phyloP scores from a whole-genome alignment of 352 stramenopile genomes.

The Phytopythium oedochilum region DNA sequence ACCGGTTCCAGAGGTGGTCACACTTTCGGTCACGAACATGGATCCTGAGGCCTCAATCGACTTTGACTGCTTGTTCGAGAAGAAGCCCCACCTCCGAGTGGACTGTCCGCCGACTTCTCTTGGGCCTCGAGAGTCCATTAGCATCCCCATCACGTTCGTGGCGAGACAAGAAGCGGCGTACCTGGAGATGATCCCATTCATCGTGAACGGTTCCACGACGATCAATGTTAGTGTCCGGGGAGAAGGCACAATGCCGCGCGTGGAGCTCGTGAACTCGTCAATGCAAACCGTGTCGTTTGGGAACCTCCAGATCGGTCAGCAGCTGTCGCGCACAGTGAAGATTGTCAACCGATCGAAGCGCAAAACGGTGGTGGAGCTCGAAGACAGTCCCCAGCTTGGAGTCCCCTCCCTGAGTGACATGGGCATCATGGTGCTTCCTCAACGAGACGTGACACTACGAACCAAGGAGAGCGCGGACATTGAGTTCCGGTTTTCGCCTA shows the following conservation, averaged over 20 bases:
- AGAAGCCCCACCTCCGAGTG: slow-evolving; percentile 82
- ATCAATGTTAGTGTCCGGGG: slow-evolving; percentile 70
- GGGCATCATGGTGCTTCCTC: slow-evolving; percentile 65
- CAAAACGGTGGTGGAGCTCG: slow-evolving; percentile 59
- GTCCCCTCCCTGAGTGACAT: slow-evolving; percentile 30
- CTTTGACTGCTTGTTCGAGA: slow-evolving; percentile 89
- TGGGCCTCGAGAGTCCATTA: slow-evolving; percentile 65
- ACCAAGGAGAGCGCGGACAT: slow-evolving; percentile 77
- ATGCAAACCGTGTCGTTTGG: slow-evolving; percentile 85
- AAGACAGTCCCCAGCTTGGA: slow-evolving; percentile 19
- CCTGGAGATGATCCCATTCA: slow-evolving; percentile 85
- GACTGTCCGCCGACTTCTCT: slow-evolving; percentile 81
- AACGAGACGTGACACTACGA: slow-evolving; percentile 55
- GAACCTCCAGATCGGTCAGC: slow-evolving; percentile 77
- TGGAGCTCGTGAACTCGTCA: slow-evolving; percentile 87
- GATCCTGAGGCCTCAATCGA: slow-evolving; percentile 75
- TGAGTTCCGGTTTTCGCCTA: slow-evolving; percentile 70
- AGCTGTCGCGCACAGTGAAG: slow-evolving; percentile 59
- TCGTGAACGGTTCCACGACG: slow-evolving; percentile 86
- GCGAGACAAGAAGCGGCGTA: slow-evolving; percentile 82
- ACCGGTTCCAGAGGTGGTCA: slow-evolving; percentile 44
- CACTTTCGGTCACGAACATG: slow-evolving; percentile 84
- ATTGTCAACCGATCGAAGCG: slow-evolving; percentile 86
- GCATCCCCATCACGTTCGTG: slow-evolving; percentile 85
- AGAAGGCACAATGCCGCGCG: slow-evolving; percentile 66